Conservation (phyloP, 306 rosid genomes). For the Rosa chinensis region DNA sequence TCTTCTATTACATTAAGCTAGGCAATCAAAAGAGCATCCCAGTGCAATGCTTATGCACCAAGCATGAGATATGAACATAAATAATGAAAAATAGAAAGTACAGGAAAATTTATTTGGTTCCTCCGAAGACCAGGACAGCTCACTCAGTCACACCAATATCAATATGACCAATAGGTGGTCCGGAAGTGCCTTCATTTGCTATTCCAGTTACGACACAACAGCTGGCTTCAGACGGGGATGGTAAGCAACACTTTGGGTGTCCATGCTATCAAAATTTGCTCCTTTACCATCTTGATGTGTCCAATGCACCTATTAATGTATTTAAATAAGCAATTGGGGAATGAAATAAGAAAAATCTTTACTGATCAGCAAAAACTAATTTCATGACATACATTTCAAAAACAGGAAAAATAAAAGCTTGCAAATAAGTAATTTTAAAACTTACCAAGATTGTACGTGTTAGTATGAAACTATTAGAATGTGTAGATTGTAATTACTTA, state of each 20-base stretch:
- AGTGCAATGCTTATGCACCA: background rate
- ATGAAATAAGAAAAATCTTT: no score
- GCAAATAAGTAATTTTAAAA: background rate
- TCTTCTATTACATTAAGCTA: background rate
- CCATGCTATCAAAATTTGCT: conserved; percentile 25
- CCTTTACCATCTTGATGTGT: background rate
- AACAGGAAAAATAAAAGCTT: background rate
- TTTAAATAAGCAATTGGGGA: conserved; percentile 5
- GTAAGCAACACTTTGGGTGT: conserved; percentile 23
- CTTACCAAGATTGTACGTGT: background rate
- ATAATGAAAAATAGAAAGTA: background rate
- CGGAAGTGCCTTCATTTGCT: conserved; percentile 44
- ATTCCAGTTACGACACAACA: conserved; percentile 39
- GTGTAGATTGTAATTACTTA: no score
- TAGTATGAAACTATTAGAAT: background rate
- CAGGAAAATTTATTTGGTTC: conserved; percentile 31
- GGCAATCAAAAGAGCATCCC: no score
- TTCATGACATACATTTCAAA: background rate
- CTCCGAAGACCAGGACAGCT: conserved; percentile 48
- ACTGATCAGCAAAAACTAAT: no score
- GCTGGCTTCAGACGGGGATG: conserved; percentile 33
- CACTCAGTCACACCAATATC: conserved; percentile 39
- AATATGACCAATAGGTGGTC: conserved; percentile 48
- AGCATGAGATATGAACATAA: background rate
- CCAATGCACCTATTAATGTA: conserved; percentile 8